Evolutionary conservation across 768 basidiomycete species (phyloP).

Genomic region (Podaxis sp.): DNA sequence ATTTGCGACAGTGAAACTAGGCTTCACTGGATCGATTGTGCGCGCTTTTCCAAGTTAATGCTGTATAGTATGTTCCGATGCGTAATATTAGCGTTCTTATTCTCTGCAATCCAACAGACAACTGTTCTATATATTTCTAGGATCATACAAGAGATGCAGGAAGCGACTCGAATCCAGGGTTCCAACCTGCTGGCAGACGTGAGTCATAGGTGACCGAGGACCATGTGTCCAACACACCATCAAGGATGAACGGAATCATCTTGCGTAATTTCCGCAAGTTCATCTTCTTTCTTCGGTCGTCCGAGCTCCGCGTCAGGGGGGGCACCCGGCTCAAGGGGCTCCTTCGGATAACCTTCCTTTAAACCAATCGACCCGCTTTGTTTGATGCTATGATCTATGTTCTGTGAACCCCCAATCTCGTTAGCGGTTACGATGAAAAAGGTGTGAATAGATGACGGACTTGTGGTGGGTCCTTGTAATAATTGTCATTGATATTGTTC

Average conservation of each 20-base stretch:
- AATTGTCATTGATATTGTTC: constrained; percentile 25
- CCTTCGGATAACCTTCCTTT: constrained; percentile 8
- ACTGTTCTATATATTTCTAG: too few species aligned
- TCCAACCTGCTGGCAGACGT: too few species aligned
- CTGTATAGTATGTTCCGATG: too few species aligned
- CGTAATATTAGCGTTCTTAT: too few species aligned
- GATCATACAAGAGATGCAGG: too few species aligned
- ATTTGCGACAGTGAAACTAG: not conserved
- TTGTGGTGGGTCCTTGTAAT: constrained; percentile 22
- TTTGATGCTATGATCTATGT: not conserved
- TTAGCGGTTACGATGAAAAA: not conserved
- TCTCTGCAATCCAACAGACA: too few species aligned
- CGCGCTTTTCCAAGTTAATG: too few species aligned
- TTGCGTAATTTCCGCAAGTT: constrained; percentile 5
- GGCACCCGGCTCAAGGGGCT: constrained; percentile 10
- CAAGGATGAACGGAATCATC: constrained; percentile 10
- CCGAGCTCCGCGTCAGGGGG: constrained; percentile 9
- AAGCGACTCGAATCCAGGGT: too few species aligned
- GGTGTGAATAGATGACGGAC: constrained; percentile 14
- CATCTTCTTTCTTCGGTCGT: constrained; percentile 2
- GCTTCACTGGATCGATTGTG: not conserved
- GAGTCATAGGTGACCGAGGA: not conserved
- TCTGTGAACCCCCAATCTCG: not conserved
- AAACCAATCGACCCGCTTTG: not conserved
- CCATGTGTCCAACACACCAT: not conserved